These are phyloP conservation scores for Chlorella sp. DNA, from an alignment of 139 green algal genomes.

Conservation along the genomic window DNA sequence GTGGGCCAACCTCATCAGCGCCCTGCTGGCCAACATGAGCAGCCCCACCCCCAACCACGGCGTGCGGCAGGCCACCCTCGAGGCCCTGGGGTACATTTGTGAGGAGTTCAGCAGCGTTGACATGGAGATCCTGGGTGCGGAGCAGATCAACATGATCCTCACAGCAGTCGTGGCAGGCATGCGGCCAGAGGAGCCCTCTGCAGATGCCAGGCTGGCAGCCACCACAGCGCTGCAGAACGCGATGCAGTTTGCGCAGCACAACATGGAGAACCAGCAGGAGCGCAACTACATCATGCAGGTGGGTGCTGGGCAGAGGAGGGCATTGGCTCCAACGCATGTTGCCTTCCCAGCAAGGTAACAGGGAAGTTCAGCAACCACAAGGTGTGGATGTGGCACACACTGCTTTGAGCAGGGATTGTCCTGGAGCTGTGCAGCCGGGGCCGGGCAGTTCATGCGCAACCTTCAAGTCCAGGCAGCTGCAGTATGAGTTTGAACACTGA, in stretches of 20 bases:
- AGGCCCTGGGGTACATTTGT: constrained; percentile 92
- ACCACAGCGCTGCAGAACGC: constrained; percentile 88
- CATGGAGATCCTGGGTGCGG: constrained; percentile 74
- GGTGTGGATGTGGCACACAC: too few species aligned
- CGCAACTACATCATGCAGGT: constrained; percentile 95
- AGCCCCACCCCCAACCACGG: constrained; percentile 22
- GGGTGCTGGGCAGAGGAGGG: too few species aligned
- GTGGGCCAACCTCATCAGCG: constrained; percentile 82
- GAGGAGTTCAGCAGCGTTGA: constrained; percentile 81
- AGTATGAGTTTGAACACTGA: too few species aligned
- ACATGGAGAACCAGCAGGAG: constrained; percentile 92
- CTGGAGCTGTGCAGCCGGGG: too few species aligned
- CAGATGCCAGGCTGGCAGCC: constrained; percentile 83
- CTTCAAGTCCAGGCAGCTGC: too few species aligned
- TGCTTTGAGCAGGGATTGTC: too few species aligned
- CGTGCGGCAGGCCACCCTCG: constrained; percentile 71
- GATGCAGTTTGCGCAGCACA: constrained; percentile 89
- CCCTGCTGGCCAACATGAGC: constrained; percentile 66
- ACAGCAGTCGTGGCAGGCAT: constrained; percentile 94
- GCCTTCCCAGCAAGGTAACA: too few species aligned
- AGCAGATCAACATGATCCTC: constrained; percentile 90
- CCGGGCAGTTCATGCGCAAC: too few species aligned
- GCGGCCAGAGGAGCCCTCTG: constrained; percentile 68
- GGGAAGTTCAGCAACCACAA: too few species aligned
- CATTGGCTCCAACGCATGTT: too few species aligned